These are phyloP conservation scores for Kockovaella imperatae DNA, from an alignment of 768 basidiomycete genomes.

Conservation along the genomic window DNA sequence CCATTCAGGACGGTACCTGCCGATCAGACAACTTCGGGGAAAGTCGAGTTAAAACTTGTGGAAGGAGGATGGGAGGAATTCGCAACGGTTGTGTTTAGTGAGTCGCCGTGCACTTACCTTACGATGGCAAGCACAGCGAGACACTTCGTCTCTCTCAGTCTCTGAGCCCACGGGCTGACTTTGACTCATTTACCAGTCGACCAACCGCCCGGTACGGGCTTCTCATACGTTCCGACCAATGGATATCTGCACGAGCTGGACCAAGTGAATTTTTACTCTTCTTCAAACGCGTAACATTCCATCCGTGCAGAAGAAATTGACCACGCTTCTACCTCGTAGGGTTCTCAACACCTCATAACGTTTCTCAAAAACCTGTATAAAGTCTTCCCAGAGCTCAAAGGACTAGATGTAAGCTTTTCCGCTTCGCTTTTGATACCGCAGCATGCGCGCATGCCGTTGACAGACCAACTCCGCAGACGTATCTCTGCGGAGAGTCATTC, in stretches of 20 bases:
- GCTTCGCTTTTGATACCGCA: not conserved
- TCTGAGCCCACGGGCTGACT: not conserved
- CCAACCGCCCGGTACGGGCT: slow-evolving; percentile 93
- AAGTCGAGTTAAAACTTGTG: slow-evolving; percentile 59
- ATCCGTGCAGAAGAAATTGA: not conserved
- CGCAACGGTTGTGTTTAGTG: slow-evolving; percentile 83
- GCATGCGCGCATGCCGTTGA: not conserved
- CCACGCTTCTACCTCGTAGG: slow-evolving; percentile 50
- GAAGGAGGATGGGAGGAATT: slow-evolving; percentile 98
- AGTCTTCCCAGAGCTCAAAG: slow-evolving; percentile 79
- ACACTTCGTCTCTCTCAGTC: not conserved
- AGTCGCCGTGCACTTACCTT: slow-evolving; percentile 38
- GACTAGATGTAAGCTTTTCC: slow-evolving; percentile 64
- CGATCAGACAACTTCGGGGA: slow-evolving; percentile 49
- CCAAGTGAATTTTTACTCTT: slow-evolving; percentile 49
- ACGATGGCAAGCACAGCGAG: not conserved
- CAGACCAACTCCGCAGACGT: too few species aligned
- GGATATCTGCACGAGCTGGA: slow-evolving; percentile 70
- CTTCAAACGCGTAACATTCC: not conserved
- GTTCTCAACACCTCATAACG: slow-evolving; percentile 65
- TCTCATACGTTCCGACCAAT: slow-evolving; percentile 80
- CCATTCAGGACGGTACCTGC: slow-evolving; percentile 59
- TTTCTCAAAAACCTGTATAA: slow-evolving; percentile 82
- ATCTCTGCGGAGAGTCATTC: slow-evolving; percentile 89
- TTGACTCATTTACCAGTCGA: slow-evolving; percentile 58